These are phyloP conservation scores for Aspergillus nanangensis DNA, from an alignment of 495 filamentous ascomycete genomes.

Conservation along the genomic window DNA sequence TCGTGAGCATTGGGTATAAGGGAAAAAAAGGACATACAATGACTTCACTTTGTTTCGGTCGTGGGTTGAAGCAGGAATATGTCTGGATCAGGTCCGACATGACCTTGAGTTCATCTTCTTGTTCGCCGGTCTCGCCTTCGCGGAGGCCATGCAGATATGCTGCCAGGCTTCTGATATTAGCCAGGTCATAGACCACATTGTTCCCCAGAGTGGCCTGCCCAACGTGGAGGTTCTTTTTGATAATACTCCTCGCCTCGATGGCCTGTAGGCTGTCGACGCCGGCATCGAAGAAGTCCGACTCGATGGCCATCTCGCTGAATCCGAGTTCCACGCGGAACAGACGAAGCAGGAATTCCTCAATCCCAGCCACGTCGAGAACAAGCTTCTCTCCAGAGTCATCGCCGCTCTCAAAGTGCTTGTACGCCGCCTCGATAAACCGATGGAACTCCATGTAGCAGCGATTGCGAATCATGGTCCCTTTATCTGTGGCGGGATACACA, in stretches of 20 bases:
- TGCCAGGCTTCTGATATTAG: conserved; percentile 30
- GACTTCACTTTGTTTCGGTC: conserved; percentile 1
- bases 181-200: conserved; percentile 43
- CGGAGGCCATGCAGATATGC: conserved; percentile 21
- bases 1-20: too few relatives aligned
- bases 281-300: conserved; percentile 45
- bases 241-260: conserved; percentile 40
- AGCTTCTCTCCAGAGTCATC: conserved; percentile 4
- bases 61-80: conserved; percentile 21
- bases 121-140: conserved; percentile 17
- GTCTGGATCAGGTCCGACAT: conserved; percentile 32
- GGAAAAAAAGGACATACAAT: conserved; percentile 20
- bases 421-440: conserved; percentile 36
- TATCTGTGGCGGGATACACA: conserved; percentile 42
- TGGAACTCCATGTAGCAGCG: conserved; percentile 38
- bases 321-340: conserved; percentile 23
- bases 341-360: conserved; percentile 21
- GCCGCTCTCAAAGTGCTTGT: conserved; percentile 15
- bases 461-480: conserved; percentile 44
- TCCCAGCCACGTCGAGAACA: conserved; percentile 12
- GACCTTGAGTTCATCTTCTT: conserved; percentile 22
- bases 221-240: conserved; percentile 30
- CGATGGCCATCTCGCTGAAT: conserved; percentile 11
- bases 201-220: conserved; percentile 31
- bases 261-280: conserved; percentile 55